Evolutionary conservation across 345 rosid species (phyloP).

Genomic region (Citrus glauca): DNA sequence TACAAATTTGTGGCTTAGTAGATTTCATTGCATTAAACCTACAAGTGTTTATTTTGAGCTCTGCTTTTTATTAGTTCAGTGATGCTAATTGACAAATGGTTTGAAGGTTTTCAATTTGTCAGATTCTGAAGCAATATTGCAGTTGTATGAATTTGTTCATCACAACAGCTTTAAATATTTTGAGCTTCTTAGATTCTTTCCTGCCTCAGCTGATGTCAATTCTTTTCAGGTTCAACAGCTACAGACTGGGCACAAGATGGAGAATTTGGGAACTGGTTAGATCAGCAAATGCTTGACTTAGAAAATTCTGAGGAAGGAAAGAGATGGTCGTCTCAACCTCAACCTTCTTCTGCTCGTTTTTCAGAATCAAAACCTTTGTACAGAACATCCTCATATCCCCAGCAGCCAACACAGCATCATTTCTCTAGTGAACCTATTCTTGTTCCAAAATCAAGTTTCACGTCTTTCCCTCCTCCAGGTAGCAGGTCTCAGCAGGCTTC

Average conservation of each 20-base stretch:
- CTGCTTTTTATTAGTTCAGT: background rate
- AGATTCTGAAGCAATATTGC: background rate
- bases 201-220: background rate
- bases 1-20: background rate
- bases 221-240: slow-evolving; percentile 77
- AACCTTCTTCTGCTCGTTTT: slow-evolving; percentile 39
- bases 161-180: background rate
- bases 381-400: slow-evolving; percentile 91
- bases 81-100: background rate
- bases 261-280: slow-evolving; percentile 68
- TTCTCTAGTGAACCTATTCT: slow-evolving; percentile 64
- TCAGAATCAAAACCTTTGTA: slow-evolving; percentile 60
- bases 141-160: background rate
- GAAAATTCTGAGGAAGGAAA: slow-evolving; percentile 65
- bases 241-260: slow-evolving; percentile 89
- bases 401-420: slow-evolving; percentile 62
- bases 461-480: slow-evolving; percentile 86
- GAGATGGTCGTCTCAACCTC: slow-evolving; percentile 84
- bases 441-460: slow-evolving; percentile 63
- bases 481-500: slow-evolving; percentile 55
- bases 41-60: background rate
- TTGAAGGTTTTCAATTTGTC: background rate
- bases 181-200: background rate
- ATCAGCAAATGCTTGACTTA: slow-evolving; percentile 49
- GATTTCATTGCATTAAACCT: background rate